Evolutionary conservation across 2,329 filamentous ascomycete genomes (phyloP), one percentile per base, ranked within the genome.

Genomic region (Sphaceloma murrayae): DNA sequence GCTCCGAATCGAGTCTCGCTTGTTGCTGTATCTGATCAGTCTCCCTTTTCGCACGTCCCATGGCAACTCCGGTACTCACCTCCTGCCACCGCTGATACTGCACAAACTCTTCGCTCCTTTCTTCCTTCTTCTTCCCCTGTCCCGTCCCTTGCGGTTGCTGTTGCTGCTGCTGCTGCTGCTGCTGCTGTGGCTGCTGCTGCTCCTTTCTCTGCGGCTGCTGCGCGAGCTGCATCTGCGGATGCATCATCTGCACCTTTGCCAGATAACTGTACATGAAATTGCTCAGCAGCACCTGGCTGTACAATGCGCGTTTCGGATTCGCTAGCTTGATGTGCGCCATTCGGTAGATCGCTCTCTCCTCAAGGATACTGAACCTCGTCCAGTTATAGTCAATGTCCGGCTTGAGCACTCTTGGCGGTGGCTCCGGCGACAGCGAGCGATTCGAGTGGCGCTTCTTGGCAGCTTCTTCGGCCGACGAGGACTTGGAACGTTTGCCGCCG

Each of bases 211-310:
- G 34, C 27, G 48, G 80, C 55, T 87, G 86, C 26, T 83, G 79
- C n/a, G 85, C 85, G 32, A 94, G 80, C 56, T 93, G 85, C 66
- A 95, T 85, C 58, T 94, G 85, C 32, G 91, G 91, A 62, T 98
- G 91, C 85, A 95, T 95, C 57, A 93, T 87, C 65, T 98, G 91
- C 34, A 98, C 91, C 63, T 96, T 98, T 50, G 91, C 91, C 52
- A 98, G 75, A 62, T 98, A 98, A 46, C 87, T 91, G 67, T 98
- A 98, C 91, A 98, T 98, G 65, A 98, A 98, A 62, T 98, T 98
- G 65, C 88, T 95, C 53, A 98, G 75, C 48, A 98, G 71, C 16
- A 98, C 91, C 63, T 98, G 91, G 48, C 89, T 95, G 58, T 94
- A 82, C 42, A 98, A 67, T 30, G 89, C 84, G 46, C 91, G 81